A percentile compares a stretch with the other conserved stretches of the same genome.
phyloP scores from a whole-genome alignment of 2,329 filamentous ascomycete genomes.

The Teratosphaeria destructans region DNA sequence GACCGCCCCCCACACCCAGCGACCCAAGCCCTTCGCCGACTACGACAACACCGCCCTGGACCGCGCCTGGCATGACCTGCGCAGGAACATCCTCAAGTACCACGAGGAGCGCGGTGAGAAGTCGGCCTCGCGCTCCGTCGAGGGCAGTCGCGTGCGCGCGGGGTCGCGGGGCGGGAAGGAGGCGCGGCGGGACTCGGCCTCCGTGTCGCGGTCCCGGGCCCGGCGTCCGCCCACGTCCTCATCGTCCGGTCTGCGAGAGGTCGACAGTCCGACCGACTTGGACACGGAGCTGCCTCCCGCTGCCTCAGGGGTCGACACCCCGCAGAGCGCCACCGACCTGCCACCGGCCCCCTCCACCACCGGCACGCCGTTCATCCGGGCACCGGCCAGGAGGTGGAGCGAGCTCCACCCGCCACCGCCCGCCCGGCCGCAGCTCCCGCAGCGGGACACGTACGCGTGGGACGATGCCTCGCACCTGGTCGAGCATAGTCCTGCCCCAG shows the following conservation, averaged over 20 bases:
- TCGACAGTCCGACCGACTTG: slow-evolving; percentile 11
- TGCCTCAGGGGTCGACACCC: not conserved
- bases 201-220: slow-evolving; percentile 8
- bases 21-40: slow-evolving; percentile 28
- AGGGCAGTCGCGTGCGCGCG: slow-evolving; percentile 10
- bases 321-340: slow-evolving; percentile 3
- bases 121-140: slow-evolving; percentile 3
- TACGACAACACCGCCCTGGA: slow-evolving; percentile 28
- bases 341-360: slow-evolving; percentile 25
- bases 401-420: slow-evolving; percentile 2
- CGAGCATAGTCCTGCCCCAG: slow-evolving; percentile 17
- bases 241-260: slow-evolving; percentile 16
- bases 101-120: slow-evolving; percentile 27
- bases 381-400: slow-evolving; percentile 31
- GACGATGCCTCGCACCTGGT: slow-evolving; percentile 29
- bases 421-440: slow-evolving; percentile 26
- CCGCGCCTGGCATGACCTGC: slow-evolving; percentile 26
- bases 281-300: slow-evolving; percentile 5
- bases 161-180: slow-evolving; percentile 8
- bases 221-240: slow-evolving; percentile 1
- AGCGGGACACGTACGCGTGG: slow-evolving; percentile 40
- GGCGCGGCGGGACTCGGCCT: slow-evolving; percentile 9
- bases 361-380: slow-evolving; percentile 42
- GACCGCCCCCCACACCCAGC: slow-evolving; percentile 7
- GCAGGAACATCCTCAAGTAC: slow-evolving; percentile 24